Evolutionary conservation across 2,329 filamentous ascomycete species (phyloP), one percentile per base, ranked within the genome.

Genomic region (Nemania serpens): DNA sequence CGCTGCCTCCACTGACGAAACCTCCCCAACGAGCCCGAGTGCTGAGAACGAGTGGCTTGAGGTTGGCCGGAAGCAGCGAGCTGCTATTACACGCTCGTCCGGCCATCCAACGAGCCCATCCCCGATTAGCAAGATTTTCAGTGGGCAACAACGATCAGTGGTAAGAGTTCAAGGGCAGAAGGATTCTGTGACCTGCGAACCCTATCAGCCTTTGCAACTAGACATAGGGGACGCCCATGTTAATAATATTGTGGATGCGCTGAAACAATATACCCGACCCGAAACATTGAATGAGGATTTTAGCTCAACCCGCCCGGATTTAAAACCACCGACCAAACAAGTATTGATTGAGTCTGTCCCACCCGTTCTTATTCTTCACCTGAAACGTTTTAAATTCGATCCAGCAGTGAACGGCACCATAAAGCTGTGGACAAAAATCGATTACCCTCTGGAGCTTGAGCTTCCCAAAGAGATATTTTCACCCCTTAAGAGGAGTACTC

Each of bases 351-450:
- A 98, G 70, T 91, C 88, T 1, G 81, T 98, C 15, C 95, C 95
- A 0, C 91, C 93, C 0, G 91, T 98, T 3, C 84, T 99, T 12
- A 96, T 98, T 55, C 84, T 99, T 9, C 95, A 99, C 73, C 83
- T 99, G 43, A 99, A 99, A 79, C 91, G 95, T 46, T 99, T 99
- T 82, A 92, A 97, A 70, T 98, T 97, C 70, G 93, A 98, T 70
- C 91, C 88, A 63, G 86, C 89, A 59, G 91, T 89, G 6, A 81
- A 80, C 46, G 93, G 93, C 22, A 96, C 93, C 0, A 90, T 97
- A 71, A 99, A 99, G 81, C 96, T 98, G 66, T 97, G 94, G 91
- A 99, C 98, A 81, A 96, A 94, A 79, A 84, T 99, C 60, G 94
- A 93, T 18, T 99, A 99, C 72, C 95, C 95, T 0, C 81, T 99